Conservation (phyloP, 805 yeast species). For the Spathaspora girioi region DNA sequence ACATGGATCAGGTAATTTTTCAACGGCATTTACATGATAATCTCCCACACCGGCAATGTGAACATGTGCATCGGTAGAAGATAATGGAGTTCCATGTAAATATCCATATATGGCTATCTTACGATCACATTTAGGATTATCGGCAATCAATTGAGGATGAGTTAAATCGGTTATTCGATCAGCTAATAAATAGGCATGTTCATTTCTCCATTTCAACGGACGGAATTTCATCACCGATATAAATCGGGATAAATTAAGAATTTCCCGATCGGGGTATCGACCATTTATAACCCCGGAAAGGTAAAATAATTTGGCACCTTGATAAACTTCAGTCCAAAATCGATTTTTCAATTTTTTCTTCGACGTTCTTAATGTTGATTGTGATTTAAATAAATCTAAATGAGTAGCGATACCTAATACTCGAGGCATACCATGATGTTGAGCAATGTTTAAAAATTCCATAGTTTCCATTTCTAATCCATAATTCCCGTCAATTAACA, state of each 20-base stretch:
- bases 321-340: slow-evolving; percentile 98
- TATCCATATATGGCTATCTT: slow-evolving; percentile 92
- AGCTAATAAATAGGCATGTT: slow-evolving; percentile 89
- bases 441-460: slow-evolving; percentile 95
- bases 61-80: slow-evolving; percentile 63
- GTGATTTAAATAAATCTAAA: slow-evolving; percentile 87
- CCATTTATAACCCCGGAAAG: slow-evolving; percentile 95
- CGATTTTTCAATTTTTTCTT: slow-evolving; percentile 90
- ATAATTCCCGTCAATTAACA: slow-evolving; percentile 93
- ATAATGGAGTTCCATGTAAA: slow-evolving; percentile 87
- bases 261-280: slow-evolving; percentile 95
- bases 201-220: slow-evolving; percentile 99
- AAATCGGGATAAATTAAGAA: slow-evolving; percentile 84
- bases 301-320: slow-evolving; percentile 94
- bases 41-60: slow-evolving; percentile 98
- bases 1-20: slow-evolving; percentile 95
- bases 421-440: slow-evolving; percentile 98
- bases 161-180: slow-evolving; percentile 93
- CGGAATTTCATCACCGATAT: slow-evolving; percentile 97
- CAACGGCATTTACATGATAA: slow-evolving; percentile 67
- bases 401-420: slow-evolving; percentile 95
- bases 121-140: slow-evolving; percentile 80
- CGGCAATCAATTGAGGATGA: slow-evolving; percentile 78
- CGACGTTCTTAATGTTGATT: slow-evolving; percentile 82
- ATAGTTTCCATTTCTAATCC: slow-evolving; percentile 99